A percentile compares a stretch with the other conserved stretches of the same genome.
These are phyloP conservation scores for Daldinia decipiens DNA, from an alignment of 495 filamentous ascomycete species.

Conservation along the genomic window DNA sequence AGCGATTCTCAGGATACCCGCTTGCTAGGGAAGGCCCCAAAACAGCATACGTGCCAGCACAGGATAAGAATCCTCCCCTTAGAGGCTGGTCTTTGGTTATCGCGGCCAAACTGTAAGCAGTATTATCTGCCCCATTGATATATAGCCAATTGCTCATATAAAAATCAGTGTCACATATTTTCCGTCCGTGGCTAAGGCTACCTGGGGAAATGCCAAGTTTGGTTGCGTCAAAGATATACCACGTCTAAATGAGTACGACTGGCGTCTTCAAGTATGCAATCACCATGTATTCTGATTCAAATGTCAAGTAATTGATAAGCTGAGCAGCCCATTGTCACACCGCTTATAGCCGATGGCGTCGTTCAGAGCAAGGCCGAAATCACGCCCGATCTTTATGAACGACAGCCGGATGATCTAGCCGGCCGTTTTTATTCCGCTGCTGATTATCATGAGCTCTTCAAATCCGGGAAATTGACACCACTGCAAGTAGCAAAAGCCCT, in stretches of 20 bases:
- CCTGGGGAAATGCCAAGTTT: constrained; percentile 82
- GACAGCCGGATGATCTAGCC: constrained; percentile 50
- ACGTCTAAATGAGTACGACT: constrained; percentile 66
- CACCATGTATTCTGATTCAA: background rate
- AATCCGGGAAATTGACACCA: constrained; percentile 74
- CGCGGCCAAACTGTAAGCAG: constrained; percentile 42
- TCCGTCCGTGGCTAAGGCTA: constrained; percentile 43
- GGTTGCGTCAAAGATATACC: constrained; percentile 65
- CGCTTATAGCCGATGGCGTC: constrained; percentile 54
- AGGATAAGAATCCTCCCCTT: constrained; percentile 44
- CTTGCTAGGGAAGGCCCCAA: constrained; percentile 41
- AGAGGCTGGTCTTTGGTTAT: constrained; percentile 46
- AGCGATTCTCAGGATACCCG: constrained; percentile 45
- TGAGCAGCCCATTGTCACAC: constrained; percentile 78
- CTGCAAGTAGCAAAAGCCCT: constrained; percentile 73
- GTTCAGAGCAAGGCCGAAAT: constrained; percentile 46
- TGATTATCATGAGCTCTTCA: constrained; percentile 82
- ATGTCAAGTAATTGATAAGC: constrained; percentile 15
- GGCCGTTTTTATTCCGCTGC: constrained; percentile 71
- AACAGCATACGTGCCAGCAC: constrained; percentile 17
- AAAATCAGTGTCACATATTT: constrained; percentile 43
- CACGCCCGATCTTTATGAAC: constrained; percentile 49
- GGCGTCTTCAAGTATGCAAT: constrained; percentile 36
- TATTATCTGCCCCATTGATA: background rate
- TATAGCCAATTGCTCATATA: constrained; percentile 10